phyloP scores from a whole-genome alignment of 2,329 filamentous ascomycete species.

The Arthrobotrys iridis region DNA sequence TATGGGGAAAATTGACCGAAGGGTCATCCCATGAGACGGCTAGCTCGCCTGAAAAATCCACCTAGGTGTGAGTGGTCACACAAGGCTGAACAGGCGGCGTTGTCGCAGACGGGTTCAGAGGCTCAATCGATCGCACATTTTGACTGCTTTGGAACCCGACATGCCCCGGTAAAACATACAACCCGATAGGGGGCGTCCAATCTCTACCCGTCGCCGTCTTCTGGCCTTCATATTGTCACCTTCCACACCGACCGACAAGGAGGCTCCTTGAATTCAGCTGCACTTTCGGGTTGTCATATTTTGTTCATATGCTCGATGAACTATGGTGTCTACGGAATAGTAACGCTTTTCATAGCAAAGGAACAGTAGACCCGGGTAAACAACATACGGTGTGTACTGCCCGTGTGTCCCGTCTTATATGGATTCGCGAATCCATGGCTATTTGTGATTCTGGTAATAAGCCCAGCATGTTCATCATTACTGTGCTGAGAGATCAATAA shows the following conservation, averaged over 20 bases:
- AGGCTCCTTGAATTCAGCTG: constrained; percentile 37
- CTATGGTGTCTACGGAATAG: not conserved
- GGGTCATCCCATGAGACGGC: constrained; percentile 25
- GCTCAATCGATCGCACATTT: constrained; percentile 34
- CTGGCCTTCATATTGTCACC: not conserved
- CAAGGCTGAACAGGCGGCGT: constrained; percentile 53
- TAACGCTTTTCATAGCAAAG: not conserved
- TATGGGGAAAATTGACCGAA: constrained; percentile 49
- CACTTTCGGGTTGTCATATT: constrained; percentile 38
- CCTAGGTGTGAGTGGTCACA: constrained; percentile 33
- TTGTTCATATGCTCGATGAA: not conserved
- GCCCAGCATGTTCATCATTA: not conserved
- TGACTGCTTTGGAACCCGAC: not conserved
- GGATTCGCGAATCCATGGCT: too few relatives aligned
- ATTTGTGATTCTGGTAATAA: too few relatives aligned
- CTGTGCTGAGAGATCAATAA: not conserved
- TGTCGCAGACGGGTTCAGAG: constrained; percentile 21
- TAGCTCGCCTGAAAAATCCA: constrained; percentile 6
- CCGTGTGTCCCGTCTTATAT: not conserved
- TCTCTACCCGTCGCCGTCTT: constrained; percentile 27
- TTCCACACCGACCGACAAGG: not conserved
- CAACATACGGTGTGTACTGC: too few relatives aligned
- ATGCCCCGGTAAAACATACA: not conserved
- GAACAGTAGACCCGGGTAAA: not conserved
- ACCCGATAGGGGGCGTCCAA: not conserved